Conservation (phyloP, 805 yeast species). For the Dipodascus geniculatus region DNA sequence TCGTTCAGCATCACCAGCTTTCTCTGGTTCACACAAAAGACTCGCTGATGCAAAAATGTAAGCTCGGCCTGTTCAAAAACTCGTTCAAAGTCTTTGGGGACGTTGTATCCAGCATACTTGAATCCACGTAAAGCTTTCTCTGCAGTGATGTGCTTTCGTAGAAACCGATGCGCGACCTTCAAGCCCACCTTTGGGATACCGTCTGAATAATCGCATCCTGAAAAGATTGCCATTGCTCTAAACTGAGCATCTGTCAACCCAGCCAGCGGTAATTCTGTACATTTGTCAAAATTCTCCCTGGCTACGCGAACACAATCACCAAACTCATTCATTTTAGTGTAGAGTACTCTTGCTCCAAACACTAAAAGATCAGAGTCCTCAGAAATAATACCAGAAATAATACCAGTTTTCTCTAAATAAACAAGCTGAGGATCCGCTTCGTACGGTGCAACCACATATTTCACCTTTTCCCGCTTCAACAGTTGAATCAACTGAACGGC, state of each 20-base stretch:
- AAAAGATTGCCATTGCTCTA: conserved; percentile 66
- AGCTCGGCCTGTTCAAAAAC: conserved; percentile 58
- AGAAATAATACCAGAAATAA: conserved; percentile 76
- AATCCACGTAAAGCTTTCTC: conserved; percentile 43
- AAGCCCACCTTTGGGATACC: conserved; percentile 80
- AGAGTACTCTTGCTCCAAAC: conserved; percentile 67
- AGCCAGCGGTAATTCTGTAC: conserved; percentile 38
- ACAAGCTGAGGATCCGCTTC: conserved; percentile 98
- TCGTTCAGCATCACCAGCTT: conserved; percentile 47
- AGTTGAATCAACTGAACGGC: conserved; percentile 75
- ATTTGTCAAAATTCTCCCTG: conserved; percentile 39
- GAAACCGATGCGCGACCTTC: conserved; percentile 55
- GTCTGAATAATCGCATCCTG: conserved; percentile 95
- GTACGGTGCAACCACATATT: conserved; percentile 88
- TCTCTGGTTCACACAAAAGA: conserved; percentile 52
- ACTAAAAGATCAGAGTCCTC: conserved; percentile 90
- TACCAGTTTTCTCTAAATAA: conserved; percentile 60
- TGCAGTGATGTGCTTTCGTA: conserved; percentile 38
- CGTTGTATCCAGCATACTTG: conserved; percentile 40
- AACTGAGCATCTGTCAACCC: conserved; percentile 44
- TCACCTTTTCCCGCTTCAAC: conserved; percentile 42
- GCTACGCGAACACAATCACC: conserved; percentile 60
- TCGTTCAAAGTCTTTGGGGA: conserved; percentile 46
- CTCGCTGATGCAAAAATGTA: conserved; percentile 79
- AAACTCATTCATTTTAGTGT: conserved; percentile 70